These are phyloP conservation scores for Fusarium sp. DNA, from an alignment of 2,329 filamentous ascomycete genomes.

Conservation along the genomic window DNA sequence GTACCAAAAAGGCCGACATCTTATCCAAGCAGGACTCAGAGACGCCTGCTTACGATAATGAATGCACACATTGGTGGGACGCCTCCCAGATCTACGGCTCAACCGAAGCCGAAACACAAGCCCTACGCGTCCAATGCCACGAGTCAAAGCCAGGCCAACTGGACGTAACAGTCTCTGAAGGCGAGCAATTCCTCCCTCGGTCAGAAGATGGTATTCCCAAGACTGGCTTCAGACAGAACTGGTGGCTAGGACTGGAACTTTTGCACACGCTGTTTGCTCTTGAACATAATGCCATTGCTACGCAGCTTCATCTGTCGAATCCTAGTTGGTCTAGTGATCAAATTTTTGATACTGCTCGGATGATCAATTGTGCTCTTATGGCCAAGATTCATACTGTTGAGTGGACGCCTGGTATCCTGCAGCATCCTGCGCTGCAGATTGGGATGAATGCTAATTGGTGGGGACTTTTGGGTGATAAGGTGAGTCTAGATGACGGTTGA, in stretches of 20 bases:
- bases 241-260: constrained; percentile 30
- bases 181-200: constrained; percentile 20
- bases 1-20: background rate
- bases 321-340: constrained; percentile 22
- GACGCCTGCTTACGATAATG: constrained; percentile 21
- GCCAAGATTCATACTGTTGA: constrained; percentile 32
- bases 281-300: constrained; percentile 25
- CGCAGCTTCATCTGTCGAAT: constrained; percentile 23
- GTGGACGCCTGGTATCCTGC: constrained; percentile 28
- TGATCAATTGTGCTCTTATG: constrained; percentile 29
- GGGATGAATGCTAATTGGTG: constrained; percentile 32
- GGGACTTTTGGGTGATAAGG: constrained; percentile 25
- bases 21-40: constrained; percentile 4
- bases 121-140: background rate
- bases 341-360: constrained; percentile 9
- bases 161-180: background rate
- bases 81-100: constrained; percentile 33
- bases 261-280: constrained; percentile 24
- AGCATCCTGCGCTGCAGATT: constrained; percentile 21
- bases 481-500: accelerated
- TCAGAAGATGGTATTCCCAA: constrained; percentile 12
- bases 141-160: constrained; percentile 11
- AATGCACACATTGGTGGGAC: constrained; percentile 30
- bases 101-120: constrained; percentile 11
- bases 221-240: constrained; percentile 28